Conservation (phyloP, 148 eudicot genomes). For the Rhododendron mucronatum region DNA sequence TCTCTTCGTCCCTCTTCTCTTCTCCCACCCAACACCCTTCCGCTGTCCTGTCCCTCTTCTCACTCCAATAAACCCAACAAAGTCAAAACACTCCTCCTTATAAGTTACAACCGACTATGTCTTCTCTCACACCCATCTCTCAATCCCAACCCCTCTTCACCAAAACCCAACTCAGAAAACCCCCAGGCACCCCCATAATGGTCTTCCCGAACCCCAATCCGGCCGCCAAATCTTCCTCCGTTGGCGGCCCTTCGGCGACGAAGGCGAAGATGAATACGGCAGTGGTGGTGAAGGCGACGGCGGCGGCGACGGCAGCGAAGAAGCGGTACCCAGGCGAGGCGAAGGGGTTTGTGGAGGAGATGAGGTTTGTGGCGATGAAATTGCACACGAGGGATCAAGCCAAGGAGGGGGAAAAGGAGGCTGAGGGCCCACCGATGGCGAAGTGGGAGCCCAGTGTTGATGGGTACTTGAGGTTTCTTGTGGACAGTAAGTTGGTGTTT, state of each 20-base stretch:
- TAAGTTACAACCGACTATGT: conserved; percentile 37
- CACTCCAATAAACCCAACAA: neutral
- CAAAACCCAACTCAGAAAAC: conserved; percentile 20
- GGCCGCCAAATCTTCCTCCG: neutral
- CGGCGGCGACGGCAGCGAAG: conserved; percentile 33
- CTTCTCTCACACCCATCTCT: conserved; percentile 38
- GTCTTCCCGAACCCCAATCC: conserved; percentile 12
- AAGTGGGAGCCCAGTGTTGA: conserved; percentile 83
- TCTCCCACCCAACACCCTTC: neutral
- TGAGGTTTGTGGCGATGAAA: conserved; percentile 95
- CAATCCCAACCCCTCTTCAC: conserved; percentile 24
- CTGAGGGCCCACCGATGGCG: conserved; percentile 52
- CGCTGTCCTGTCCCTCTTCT: neutral
- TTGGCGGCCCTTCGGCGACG: neutral
- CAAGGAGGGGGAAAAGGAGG: conserved; percentile 71
- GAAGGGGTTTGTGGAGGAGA: conserved; percentile 92
- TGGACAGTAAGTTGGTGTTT: conserved; percentile 85
- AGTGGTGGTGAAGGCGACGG: conserved; percentile 20
- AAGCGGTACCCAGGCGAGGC: conserved; percentile 58
- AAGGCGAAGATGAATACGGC: conserved; percentile 9
- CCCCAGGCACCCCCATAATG: conserved; percentile 11
- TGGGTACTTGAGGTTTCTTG: conserved; percentile 88
- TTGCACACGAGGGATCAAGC: conserved; percentile 83
- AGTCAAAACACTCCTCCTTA: neutral
- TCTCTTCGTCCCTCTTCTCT: neutral